Evolutionary conservation across 2,329 filamentous ascomycete genomes (phyloP), one percentile per base, ranked within the genome.

Genomic region (Blastomyces silverae): DNA sequence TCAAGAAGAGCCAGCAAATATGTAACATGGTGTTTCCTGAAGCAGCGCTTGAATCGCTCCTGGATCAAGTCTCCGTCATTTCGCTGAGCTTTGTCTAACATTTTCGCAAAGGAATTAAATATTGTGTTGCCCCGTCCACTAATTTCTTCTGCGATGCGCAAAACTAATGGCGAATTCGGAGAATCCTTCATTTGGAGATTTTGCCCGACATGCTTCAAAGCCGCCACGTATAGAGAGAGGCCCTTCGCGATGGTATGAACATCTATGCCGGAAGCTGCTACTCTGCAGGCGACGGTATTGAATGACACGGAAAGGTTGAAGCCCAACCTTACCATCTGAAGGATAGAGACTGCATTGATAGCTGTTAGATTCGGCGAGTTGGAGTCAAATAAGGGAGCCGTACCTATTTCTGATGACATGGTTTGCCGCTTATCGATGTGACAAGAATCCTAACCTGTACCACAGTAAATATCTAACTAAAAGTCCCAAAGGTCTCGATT

Each of bases 321-420:
- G 31, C 77, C 78, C 15, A 68, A 70, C n/a, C 68, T 69, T 5
- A 50, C 50, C 28, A 58, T 25, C 13, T 31, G 17, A 34, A 63
- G 37, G n/a, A 63, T n/a, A 7, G 62, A 39, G 8, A 0, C 84
- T 82, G 66, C 86, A 86, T 71, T 87, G 84, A 60, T 83, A 79
- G 77, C 73, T 56, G 86, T 75, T 34, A 87, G 71, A 46, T 79
- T 78, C 34, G 52, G 34, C 25, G 22, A 44, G 37, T 13, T 56
- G 20, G 52, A 11, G 22, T n/a, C 8, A 34, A 13, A 5, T 4
- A 37, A 55, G 22, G 15, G 22, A 25, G 25, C 1, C 52, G 34
- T 62, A 62, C 61, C 31, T 39, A 44, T 28, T 55, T 62, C 50
- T 4, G 61, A 53, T 2, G 61, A 53, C 61, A 62, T 62, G 50